These are phyloP conservation scores for Pichia cactophila DNA, from an alignment of 1,139 yeast species.

Conservation along the genomic window DNA sequence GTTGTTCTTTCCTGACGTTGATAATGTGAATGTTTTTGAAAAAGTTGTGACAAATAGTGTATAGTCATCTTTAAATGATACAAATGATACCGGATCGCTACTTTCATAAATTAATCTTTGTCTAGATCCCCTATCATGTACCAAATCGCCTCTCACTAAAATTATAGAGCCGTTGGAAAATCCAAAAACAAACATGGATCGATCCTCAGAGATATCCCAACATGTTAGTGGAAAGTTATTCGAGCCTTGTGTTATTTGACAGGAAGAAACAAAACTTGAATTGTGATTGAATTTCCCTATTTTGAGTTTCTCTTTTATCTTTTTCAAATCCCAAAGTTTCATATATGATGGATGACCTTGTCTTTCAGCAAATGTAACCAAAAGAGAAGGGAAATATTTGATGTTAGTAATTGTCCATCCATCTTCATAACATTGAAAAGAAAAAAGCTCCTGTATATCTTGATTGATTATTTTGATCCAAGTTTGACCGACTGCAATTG, in stretches of 20 bases:
- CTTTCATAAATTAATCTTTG: slow-evolving; percentile 73
- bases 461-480: slow-evolving; percentile 52
- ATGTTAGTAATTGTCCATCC: slow-evolving; percentile 59
- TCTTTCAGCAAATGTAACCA: slow-evolving; percentile 68
- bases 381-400: slow-evolving; percentile 28
- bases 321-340: slow-evolving; percentile 65
- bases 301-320: slow-evolving; percentile 25
- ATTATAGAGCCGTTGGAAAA: slow-evolving; percentile 83
- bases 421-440: slow-evolving; percentile 57
- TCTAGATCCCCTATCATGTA: slow-evolving; percentile 84
- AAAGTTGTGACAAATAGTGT: slow-evolving; percentile 60
- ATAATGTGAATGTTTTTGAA: slow-evolving; percentile 60
- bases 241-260: slow-evolving; percentile 24
- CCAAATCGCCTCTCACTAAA: slow-evolving; percentile 76
- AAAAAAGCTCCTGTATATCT: slow-evolving; percentile 37
- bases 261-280: slow-evolving; percentile 23
- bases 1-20: slow-evolving; percentile 71
- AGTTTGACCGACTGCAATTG: slow-evolving; percentile 51
- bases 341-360: slow-evolving; percentile 63
- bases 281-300: slow-evolving; percentile 21
- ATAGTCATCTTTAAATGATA: slow-evolving; percentile 44
- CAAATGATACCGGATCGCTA: slow-evolving; percentile 73
- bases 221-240: slow-evolving; percentile 72
- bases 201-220: slow-evolving; percentile 47
- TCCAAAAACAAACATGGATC: slow-evolving; percentile 70